These are phyloP conservation scores for Serendipita vermifera DNA, from an alignment of 768 basidiomycete genomes.

Conservation along the genomic window DNA sequence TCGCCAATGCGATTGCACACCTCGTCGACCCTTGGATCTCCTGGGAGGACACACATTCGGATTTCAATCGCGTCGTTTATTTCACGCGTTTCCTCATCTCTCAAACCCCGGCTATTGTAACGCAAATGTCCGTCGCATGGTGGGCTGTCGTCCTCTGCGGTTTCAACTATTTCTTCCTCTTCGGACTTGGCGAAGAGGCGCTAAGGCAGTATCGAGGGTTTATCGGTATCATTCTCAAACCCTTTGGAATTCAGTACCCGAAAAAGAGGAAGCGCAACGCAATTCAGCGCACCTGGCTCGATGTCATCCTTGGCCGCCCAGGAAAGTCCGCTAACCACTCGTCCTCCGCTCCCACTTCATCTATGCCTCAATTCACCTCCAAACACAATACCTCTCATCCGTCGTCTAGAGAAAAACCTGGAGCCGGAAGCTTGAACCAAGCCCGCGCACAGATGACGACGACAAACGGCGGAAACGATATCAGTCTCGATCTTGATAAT, in stretches of 20 bases:
- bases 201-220: conserved; percentile 36
- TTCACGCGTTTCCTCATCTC: background rate
- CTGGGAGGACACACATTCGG: too few species aligned
- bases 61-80: conserved; percentile 18
- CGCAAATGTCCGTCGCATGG: conserved; percentile 24
- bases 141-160: conserved; percentile 38
- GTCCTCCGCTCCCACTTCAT: conserved; percentile 17
- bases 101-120: background rate
- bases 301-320: background rate
- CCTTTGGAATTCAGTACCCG: background rate
- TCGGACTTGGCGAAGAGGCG: conserved; percentile 52
- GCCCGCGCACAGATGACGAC: too few species aligned
- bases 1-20: background rate
- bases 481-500: too few species aligned
- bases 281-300: background rate
- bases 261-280: background rate
- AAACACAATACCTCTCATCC: too few species aligned
- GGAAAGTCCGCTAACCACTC: background rate
- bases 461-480: too few species aligned
- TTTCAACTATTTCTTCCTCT: conserved; percentile 49
- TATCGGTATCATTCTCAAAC: conserved; percentile 13
- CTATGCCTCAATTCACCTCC: background rate
- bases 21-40: conserved; percentile 29
- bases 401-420: too few species aligned
- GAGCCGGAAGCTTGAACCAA: too few species aligned